These are phyloP conservation scores for Pestalotiopsis fici DNA, from an alignment of 2,329 filamentous ascomycete genomes.

Conservation along the genomic window DNA sequence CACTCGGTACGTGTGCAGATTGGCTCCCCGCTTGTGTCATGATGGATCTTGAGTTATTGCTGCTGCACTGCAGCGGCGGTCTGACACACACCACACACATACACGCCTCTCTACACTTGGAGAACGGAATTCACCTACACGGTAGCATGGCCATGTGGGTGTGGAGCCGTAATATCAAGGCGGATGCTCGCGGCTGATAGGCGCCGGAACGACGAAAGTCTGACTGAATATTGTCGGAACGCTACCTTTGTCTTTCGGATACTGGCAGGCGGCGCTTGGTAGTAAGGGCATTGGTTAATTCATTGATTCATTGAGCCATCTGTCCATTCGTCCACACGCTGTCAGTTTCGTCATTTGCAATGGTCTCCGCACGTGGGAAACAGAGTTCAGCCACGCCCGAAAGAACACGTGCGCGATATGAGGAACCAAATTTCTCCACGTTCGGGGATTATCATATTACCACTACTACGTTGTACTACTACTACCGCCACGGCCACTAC, in stretches of 20 bases:
- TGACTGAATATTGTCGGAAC: not conserved
- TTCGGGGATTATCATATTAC: not conserved
- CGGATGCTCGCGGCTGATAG: not conserved
- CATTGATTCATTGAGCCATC: not conserved
- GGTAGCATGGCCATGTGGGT: not conserved
- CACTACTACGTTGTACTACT: not conserved
- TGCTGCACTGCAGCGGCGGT: not conserved
- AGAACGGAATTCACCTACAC: too few species aligned
- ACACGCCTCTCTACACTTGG: too few species aligned
- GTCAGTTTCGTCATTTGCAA: not conserved
- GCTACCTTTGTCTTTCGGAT: not conserved
- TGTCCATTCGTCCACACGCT: not conserved
- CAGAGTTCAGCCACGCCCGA: slow-evolving; percentile 2
- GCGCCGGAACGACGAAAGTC: not conserved
- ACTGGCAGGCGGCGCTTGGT: not conserved
- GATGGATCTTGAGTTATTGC: slow-evolving; percentile 2
- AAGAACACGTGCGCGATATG: slow-evolving; percentile 1
- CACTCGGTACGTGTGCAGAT: not conserved
- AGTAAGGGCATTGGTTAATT: not conserved
- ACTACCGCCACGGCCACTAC: too few species aligned
- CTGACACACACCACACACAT: not conserved
- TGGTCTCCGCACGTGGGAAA: not conserved
- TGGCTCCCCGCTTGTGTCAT: not conserved
- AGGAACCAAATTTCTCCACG: not conserved
- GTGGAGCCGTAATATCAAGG: slow-evolving; percentile 5